phyloP scores from a whole-genome alignment of 441 rosid genomes.

The Bruguiera hainesii region DNA sequence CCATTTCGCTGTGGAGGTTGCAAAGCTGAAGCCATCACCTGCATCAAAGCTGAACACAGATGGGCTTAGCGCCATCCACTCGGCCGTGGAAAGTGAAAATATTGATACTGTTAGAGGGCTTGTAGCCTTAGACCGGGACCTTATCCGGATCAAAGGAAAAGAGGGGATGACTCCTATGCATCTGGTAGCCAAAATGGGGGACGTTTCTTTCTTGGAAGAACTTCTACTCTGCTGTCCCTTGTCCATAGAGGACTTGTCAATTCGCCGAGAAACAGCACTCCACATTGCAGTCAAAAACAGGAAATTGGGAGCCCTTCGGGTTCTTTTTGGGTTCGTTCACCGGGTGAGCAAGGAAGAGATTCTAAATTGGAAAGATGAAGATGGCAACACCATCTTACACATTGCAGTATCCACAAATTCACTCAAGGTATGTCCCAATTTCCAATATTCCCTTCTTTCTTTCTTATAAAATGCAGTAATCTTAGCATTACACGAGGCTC shows the following conservation, averaged over 20 bases:
- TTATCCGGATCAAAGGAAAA: conserved; percentile 33
- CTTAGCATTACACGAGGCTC: not conserved
- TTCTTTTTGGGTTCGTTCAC: conserved; percentile 37
- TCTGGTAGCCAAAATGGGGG: conserved; percentile 25
- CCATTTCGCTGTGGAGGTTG: conserved; percentile 36
- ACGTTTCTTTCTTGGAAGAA: conserved; percentile 29
- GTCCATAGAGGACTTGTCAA: conserved; percentile 40
- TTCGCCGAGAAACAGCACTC: conserved; percentile 28
- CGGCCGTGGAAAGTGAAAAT: conserved; percentile 21
- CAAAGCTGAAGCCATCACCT: conserved; percentile 34
- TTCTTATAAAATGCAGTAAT: not conserved
- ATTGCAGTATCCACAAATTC: conserved; percentile 30
- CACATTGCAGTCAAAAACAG: conserved; percentile 34
- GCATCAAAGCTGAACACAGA: conserved; percentile 33
- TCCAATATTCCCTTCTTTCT: not conserved
- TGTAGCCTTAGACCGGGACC: conserved; percentile 17
- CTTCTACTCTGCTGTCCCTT: conserved; percentile 31
- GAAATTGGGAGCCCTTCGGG: conserved; percentile 20
- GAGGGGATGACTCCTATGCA: conserved; percentile 41
- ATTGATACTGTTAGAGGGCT: conserved; percentile 27
- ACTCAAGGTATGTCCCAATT: conserved; percentile 24
- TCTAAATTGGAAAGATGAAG: conserved; percentile 39
- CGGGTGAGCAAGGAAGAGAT: conserved; percentile 6
- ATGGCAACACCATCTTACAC: conserved; percentile 43
- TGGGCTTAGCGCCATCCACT: conserved; percentile 36